These are phyloP conservation scores for Acanthamoeba culbertsoni DNA, from an alignment of 208 protist genomes.

Conservation along the genomic window DNA sequence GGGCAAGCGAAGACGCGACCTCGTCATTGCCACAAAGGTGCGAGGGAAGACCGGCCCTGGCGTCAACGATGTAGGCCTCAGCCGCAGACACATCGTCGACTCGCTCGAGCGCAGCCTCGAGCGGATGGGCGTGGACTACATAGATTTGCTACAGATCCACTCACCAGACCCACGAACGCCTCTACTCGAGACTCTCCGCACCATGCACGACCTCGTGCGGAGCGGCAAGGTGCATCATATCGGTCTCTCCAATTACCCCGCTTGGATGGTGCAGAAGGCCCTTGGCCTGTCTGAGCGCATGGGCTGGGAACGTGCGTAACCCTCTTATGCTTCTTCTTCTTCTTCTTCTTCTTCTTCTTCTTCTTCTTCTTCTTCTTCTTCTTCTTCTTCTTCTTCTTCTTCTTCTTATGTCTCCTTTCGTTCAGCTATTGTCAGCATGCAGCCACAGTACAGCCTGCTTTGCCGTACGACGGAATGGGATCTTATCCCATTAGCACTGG, in stretches of 20 bases:
- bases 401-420: background rate
- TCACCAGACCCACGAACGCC: background rate
- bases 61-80: conserved; percentile 11
- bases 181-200: background rate
- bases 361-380: background rate
- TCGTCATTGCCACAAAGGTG: conserved; percentile 27
- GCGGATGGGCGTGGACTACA: background rate
- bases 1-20: background rate
- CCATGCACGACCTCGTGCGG: conserved; percentile 32
- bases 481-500: background rate
- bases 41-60: background rate
- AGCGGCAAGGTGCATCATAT: conserved; percentile 40
- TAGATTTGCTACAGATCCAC: conserved; percentile 16
- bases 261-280: conserved; percentile 28
- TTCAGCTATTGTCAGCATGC: conserved; percentile 21
- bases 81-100: background rate
- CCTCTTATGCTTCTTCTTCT: background rate
- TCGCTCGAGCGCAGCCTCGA: conserved; percentile 16
- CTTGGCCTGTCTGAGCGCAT: background rate
- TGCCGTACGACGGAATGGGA: conserved; percentile 25
- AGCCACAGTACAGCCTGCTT: conserved; percentile 29
- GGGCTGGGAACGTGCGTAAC: background rate
- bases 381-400: background rate
- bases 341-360: background rate
- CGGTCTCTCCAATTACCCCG: conserved; percentile 19